Conservation (phyloP, 2,329 filamentous ascomycete genomes). For the Diplocarpon rosae region DNA sequence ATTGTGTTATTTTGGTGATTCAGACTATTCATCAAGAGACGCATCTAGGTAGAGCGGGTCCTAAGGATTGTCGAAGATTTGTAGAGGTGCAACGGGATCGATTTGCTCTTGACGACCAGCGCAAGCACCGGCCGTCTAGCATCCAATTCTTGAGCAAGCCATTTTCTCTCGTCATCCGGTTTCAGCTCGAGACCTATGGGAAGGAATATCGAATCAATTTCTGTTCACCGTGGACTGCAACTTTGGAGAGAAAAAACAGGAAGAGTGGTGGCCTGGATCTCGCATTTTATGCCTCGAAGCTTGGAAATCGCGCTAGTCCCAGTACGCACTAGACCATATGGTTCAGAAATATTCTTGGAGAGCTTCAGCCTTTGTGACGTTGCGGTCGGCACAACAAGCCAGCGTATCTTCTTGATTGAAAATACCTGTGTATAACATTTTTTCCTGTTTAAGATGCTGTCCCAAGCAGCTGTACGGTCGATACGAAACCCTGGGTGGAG, state of each 20-base stretch:
- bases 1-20: too few relatives aligned
- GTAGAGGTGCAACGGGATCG: conserved; percentile 28
- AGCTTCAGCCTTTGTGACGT: conserved; percentile 1
- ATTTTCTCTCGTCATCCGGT: conserved; percentile 31
- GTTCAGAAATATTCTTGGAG: conserved; percentile 5
- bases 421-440: conserved; percentile 12
- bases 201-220: too few relatives aligned
- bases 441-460: conserved; percentile 23
- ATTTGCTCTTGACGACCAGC: conserved; percentile 20
- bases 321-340: background rate
- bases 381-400: conserved; percentile 3
- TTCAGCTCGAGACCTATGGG: conserved; percentile 36
- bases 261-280: conserved; percentile 16
- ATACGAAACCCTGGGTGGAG: conserved; percentile 21
- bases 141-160: conserved; percentile 28
- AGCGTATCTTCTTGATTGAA: conserved; percentile 25
- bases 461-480: conserved; percentile 21
- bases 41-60: background rate
- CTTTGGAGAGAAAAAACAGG: conserved; percentile 40
- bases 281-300: background rate
- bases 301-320: background rate
- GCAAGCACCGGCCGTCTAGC: conserved; percentile 23
- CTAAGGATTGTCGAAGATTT: conserved; percentile 9
- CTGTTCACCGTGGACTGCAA: conserved; percentile 27
- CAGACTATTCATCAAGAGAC: too few relatives aligned